Conservation (phyloP, 75 land plant genomes). For the Adiantum capillusveneris region DNA sequence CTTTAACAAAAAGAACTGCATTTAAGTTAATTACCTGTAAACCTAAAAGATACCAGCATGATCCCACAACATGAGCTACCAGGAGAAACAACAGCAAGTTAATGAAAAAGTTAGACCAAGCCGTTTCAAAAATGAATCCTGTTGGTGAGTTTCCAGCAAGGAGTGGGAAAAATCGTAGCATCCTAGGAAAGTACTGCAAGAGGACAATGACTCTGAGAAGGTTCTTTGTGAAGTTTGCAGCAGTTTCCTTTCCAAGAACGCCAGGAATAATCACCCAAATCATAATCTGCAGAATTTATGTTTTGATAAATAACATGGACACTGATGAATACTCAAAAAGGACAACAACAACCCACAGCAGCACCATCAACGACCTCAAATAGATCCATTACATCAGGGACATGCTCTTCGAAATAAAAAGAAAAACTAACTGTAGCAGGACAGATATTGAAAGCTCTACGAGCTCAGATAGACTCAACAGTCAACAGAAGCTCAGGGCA, state of each 20-base stretch:
- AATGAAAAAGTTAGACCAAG: conserved; percentile 93
- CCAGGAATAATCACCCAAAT: conserved; percentile 48
- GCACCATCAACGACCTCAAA: no score
- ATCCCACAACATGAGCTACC: conserved; percentile 85
- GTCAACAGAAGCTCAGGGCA: no score
- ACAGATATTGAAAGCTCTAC: no score
- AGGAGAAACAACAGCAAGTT: conserved; percentile 76
- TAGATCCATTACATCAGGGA: no score
- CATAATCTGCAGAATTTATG: conserved; percentile 65
- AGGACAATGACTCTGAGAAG: conserved; percentile 57
- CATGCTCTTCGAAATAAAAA: no score
- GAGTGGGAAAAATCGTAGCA: conserved; percentile 57
- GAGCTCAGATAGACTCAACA: no score
- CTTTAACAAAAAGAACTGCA: no score
- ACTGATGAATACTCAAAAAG: no score
- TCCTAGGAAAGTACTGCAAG: conserved; percentile 71
- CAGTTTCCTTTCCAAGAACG: no score
- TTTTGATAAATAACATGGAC: no score
- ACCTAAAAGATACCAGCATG: conserved; percentile 94
- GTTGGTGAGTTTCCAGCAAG: conserved; percentile 76
- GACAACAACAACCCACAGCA: no score
- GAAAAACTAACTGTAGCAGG: no score
- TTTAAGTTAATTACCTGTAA: conserved; percentile 92
- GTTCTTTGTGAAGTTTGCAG: conserved; percentile 80
- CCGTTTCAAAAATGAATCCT: conserved; percentile 95